These are phyloP conservation scores for Suhomyces pyralidae DNA, from an alignment of 805 yeast species.

Conservation along the genomic window DNA sequence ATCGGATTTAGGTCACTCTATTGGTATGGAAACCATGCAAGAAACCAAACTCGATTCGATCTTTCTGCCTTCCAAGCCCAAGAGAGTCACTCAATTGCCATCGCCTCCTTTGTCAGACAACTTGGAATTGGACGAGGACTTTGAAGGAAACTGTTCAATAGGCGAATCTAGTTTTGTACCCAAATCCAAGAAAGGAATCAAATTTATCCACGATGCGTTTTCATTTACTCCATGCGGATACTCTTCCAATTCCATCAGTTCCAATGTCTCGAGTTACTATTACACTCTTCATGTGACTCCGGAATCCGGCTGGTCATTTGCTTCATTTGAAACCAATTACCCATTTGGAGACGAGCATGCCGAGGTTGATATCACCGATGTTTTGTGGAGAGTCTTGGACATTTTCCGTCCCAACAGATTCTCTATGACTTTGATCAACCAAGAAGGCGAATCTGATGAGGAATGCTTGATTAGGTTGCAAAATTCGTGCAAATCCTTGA, in stretches of 20 bases:
- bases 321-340: slow-evolving; percentile 89
- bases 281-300: slow-evolving; percentile 94
- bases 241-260: slow-evolving; percentile 78
- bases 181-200: not conserved
- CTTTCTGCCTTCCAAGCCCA: slow-evolving; percentile 2
- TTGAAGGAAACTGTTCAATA: slow-evolving; percentile 4
- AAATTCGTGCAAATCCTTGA: slow-evolving; percentile 26
- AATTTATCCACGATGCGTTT: slow-evolving; percentile 75
- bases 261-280: slow-evolving; percentile 46
- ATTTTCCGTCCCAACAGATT: slow-evolving; percentile 77
- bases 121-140: slow-evolving; percentile 20
- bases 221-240: slow-evolving; percentile 94
- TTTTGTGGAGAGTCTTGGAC: slow-evolving; percentile 55
- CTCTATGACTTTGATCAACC: slow-evolving; percentile 44
- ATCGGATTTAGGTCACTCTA: slow-evolving; percentile 73
- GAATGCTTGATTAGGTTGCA: slow-evolving; percentile 11
- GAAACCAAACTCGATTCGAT: slow-evolving; percentile 61
- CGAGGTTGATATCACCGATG: slow-evolving; percentile 47
- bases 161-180: not conserved
- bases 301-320: slow-evolving; percentile 91
- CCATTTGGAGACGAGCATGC: slow-evolving; percentile 40
- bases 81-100: slow-evolving; percentile 23
- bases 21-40: slow-evolving; percentile 69
- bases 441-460: slow-evolving; percentile 11
- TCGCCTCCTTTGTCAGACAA: slow-evolving; percentile 31